These are phyloP conservation scores for Penicillium soppii DNA, from an alignment of 495 filamentous ascomycete genomes.

Conservation along the genomic window DNA sequence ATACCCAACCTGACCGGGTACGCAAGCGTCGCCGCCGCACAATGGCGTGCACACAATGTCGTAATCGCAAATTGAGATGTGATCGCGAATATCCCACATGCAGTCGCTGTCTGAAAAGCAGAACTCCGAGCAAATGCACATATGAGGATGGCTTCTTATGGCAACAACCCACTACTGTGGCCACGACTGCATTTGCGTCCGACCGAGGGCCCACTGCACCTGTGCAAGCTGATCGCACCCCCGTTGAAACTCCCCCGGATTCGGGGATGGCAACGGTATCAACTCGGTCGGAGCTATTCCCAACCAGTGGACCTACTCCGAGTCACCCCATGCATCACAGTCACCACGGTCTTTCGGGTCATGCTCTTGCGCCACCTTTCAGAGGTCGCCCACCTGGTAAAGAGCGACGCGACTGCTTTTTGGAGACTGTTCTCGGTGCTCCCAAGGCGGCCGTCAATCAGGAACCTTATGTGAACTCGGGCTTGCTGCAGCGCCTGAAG, in stretches of 20 bases:
- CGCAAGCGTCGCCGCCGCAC: constrained; percentile 44
- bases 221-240: constrained; percentile 20
- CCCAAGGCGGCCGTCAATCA: constrained; percentile 42
- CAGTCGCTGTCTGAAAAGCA: constrained; percentile 59
- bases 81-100: constrained; percentile 64
- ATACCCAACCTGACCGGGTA: constrained; percentile 26
- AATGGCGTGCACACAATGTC: constrained; percentile 53
- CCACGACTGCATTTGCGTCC: constrained; percentile 26
- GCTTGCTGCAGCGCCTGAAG: constrained; percentile 32
- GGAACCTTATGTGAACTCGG: constrained; percentile 35
- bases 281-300: constrained; percentile 30
- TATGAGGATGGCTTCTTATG: constrained; percentile 51
- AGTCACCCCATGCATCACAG: constrained; percentile 2
- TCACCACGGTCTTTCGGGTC: constrained; percentile 4
- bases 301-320: constrained; percentile 10
- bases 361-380: constrained; percentile 14
- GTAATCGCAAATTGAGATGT: constrained; percentile 68
- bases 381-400: constrained; percentile 10
- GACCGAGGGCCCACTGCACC: constrained; percentile 26
- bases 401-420: constrained; percentile 36
- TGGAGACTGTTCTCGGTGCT: constrained; percentile 46
- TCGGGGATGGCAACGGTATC: constrained; percentile 32
- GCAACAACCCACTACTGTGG: constrained; percentile 44
- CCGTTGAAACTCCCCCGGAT: constrained; percentile 33
- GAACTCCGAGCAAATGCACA: constrained; percentile 38